phyloP scores from a whole-genome alignment of 2,329 filamentous ascomycete genomes.

The Parastagonospora nodorum region DNA sequence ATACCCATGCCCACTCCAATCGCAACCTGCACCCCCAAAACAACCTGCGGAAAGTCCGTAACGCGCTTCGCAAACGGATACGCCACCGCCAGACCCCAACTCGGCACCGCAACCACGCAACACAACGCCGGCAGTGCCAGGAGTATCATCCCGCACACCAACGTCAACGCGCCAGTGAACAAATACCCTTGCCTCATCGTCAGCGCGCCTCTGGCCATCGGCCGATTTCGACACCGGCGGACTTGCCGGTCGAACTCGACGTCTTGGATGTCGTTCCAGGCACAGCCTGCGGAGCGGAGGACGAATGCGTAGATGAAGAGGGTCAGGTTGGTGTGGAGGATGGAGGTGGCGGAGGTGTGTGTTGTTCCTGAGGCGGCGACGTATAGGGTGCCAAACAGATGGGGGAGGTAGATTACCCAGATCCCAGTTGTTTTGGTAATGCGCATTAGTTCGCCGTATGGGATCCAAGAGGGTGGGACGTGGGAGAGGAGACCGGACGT shows the following conservation, averaged over 20 bases:
- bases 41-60: conserved; percentile 59
- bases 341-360: conserved; percentile 6
- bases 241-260: conserved; percentile 58
- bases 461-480: conserved; percentile 5
- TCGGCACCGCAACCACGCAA: background rate
- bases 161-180: conserved; percentile 31
- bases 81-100: no score
- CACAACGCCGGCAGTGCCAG: conserved; percentile 48
- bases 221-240: conserved; percentile 11
- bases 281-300: conserved; percentile 42
- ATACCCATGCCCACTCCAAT: background rate
- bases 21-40: conserved; percentile 48
- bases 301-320: conserved; percentile 55
- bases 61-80: conserved; percentile 60
- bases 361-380: conserved; percentile 34
- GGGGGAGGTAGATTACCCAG: conserved; percentile 54
- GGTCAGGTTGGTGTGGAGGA: conserved; percentile 28
- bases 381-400: conserved; percentile 47
- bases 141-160: background rate
- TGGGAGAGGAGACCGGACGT: background rate
- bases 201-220: conserved; percentile 55
- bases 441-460: conserved; percentile 52
- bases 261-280: conserved; percentile 63
- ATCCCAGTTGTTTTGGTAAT: conserved; percentile 48
- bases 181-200: conserved; percentile 49